These are phyloP conservation scores for Colletotrichum chlorophyti DNA, from an alignment of 2,329 filamentous ascomycete species.

Conservation along the genomic window DNA sequence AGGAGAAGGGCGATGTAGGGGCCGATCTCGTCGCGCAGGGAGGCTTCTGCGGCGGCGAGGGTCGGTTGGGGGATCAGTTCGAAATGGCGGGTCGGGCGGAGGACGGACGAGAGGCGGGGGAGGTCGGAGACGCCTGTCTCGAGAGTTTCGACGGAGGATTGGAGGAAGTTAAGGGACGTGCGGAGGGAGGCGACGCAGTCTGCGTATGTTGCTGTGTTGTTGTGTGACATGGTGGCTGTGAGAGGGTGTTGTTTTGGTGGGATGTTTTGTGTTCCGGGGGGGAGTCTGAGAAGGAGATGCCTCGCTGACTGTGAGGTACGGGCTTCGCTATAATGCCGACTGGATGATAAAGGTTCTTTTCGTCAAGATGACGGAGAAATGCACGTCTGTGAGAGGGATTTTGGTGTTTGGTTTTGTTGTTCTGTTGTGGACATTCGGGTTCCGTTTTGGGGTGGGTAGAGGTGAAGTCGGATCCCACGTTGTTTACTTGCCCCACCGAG, in stretches of 20 bases:
- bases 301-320: no score
- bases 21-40: slow-evolving; percentile 87
- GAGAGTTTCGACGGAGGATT: slow-evolving; percentile 65
- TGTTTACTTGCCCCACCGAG: slow-evolving; percentile 7
- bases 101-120: slow-evolving; percentile 59
- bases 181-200: slow-evolving; percentile 68
- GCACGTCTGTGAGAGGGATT: neutral
- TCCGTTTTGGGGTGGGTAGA: accelerated
- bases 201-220: slow-evolving; percentile 47
- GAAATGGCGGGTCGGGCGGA: slow-evolving; percentile 73
- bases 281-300: no score
- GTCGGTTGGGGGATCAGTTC: slow-evolving; percentile 89
- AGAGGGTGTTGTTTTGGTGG: neutral
- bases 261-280: neutral
- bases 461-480: neutral
- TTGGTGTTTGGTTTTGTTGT: no score
- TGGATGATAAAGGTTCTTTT: no score
- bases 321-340: no score
- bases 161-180: slow-evolving; percentile 65
- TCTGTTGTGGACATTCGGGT: no score
- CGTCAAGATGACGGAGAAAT: neutral
- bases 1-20: slow-evolving; percentile 83
- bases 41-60: slow-evolving; percentile 80
- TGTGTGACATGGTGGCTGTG: neutral
- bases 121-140: slow-evolving; percentile 64